Evolutionary conservation across 768 basidiomycete species (phyloP).

Genomic region (Kwoniella sp.): DNA sequence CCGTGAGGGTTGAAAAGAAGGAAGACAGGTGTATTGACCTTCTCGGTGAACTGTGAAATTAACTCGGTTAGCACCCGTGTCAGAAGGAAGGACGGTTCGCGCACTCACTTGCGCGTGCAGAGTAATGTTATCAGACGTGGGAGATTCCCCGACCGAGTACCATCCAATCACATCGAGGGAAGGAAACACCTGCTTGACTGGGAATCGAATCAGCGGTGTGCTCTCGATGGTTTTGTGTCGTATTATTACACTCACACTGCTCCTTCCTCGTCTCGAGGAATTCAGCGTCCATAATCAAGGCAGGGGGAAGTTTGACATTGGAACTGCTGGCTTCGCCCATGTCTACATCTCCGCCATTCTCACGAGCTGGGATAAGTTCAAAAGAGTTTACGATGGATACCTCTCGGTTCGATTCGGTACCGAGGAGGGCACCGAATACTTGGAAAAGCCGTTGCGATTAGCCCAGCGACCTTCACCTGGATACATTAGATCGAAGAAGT

Average conservation of each 20-base stretch:
- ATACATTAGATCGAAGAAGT: too few relatives aligned
- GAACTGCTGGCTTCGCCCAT: slow-evolving; percentile 37
- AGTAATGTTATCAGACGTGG: slow-evolving; percentile 72
- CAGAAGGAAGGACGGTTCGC: neutral
- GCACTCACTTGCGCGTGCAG: slow-evolving; percentile 77
- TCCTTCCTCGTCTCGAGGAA: slow-evolving; percentile 81
- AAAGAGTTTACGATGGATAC: slow-evolving; percentile 98
- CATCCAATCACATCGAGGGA: slow-evolving; percentile 96
- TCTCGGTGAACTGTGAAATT: slow-evolving; percentile 68
- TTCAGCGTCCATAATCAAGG: slow-evolving; percentile 61
- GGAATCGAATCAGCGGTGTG: neutral
- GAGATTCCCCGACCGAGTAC: slow-evolving; percentile 84
- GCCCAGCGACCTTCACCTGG: too few relatives aligned
- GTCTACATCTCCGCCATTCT: slow-evolving; percentile 59
- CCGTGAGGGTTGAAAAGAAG: slow-evolving; percentile 63
- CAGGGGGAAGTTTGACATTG: neutral
- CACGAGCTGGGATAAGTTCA: slow-evolving; percentile 68
- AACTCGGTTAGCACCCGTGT: slow-evolving; percentile 2
- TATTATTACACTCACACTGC: slow-evolving; percentile 67
- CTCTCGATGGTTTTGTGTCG: neutral
- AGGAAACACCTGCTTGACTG: slow-evolving; percentile 98
- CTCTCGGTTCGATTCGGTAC: slow-evolving; percentile 89
- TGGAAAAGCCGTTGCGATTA: too few relatives aligned
- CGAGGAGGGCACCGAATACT: slow-evolving; percentile 88
- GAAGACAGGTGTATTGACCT: slow-evolving; percentile 86